These are phyloP conservation scores for Pyrus hybrid DNA, from an alignment of 331 rosid genomes.

Conservation along the genomic window DNA sequence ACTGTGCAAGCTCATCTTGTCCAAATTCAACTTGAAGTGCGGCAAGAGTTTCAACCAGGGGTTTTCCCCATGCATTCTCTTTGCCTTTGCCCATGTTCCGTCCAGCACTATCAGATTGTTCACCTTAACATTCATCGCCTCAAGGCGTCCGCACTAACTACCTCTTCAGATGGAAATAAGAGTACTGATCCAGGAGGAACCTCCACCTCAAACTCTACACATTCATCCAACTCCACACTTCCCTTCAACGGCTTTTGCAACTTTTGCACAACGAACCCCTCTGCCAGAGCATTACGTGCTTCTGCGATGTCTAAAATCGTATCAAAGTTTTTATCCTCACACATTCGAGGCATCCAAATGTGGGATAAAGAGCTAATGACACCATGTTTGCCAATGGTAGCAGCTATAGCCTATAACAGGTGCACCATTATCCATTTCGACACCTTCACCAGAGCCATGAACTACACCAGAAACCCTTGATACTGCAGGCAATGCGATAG, in stretches of 20 bases:
- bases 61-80: constrained; percentile 64
- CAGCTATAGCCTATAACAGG: constrained; percentile 25
- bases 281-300: constrained; percentile 44
- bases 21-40: constrained; percentile 63
- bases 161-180: constrained; percentile 57
- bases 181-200: constrained; percentile 58
- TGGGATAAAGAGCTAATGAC: constrained; percentile 33
- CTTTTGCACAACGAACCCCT: constrained; percentile 56
- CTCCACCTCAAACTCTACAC: constrained; percentile 48
- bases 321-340: constrained; percentile 17
- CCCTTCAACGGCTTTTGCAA: constrained; percentile 21
- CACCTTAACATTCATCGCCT: constrained; percentile 33
- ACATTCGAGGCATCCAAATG: constrained; percentile 28
- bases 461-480: not conserved
- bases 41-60: constrained; percentile 71
- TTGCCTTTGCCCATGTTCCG: constrained; percentile 92
- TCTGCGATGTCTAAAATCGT: constrained; percentile 25
- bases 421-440: not conserved
- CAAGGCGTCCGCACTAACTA: constrained; percentile 25
- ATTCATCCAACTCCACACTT: constrained; percentile 29
- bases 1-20: constrained; percentile 49
- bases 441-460: not conserved
- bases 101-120: constrained; percentile 64
- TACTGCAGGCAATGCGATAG: not conserved
- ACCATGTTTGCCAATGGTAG: constrained; percentile 52